phyloP scores from a whole-genome alignment of 371 early-diverging fungal genomes.

The Syncephalastrum monosporum region DNA sequence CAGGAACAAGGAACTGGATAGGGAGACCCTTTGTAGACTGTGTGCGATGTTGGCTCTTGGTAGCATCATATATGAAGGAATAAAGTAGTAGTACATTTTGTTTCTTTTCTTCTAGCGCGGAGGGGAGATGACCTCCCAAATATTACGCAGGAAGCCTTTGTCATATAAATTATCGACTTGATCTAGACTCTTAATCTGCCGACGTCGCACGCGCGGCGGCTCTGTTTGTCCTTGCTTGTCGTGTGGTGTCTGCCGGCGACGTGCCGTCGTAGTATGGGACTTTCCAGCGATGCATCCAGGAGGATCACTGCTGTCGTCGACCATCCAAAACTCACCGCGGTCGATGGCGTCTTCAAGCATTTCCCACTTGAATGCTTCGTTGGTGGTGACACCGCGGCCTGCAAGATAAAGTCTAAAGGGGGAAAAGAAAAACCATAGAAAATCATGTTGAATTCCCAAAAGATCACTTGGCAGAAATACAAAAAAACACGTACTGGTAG shows the following conservation, averaged over 20 bases:
- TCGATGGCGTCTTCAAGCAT: constrained; percentile 65
- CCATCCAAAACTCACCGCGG: constrained; percentile 53
- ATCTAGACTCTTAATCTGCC: constrained; percentile 42
- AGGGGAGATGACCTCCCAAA: constrained; percentile 39
- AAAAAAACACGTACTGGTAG: constrained; percentile 52
- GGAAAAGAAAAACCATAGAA: neutral
- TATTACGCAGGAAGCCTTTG: constrained; percentile 53
- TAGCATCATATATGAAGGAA: no score
- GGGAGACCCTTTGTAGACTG: no score
- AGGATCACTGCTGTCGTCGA: constrained; percentile 14
- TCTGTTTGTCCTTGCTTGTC: constrained; percentile 7
- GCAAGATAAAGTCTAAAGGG: constrained; percentile 53
- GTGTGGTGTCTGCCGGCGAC: no score
- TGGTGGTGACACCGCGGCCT: constrained; percentile 68
- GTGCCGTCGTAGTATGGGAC: no score
- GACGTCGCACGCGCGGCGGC: constrained; percentile 13
- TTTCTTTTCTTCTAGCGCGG: neutral
- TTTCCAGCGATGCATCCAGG: neutral
- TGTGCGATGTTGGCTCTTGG: no score
- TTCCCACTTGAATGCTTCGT: constrained; percentile 80
- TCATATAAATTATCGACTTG: constrained; percentile 71
- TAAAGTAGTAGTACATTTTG: no score
- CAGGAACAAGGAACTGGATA: no score
- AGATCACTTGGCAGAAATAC: neutral
- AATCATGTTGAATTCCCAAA: neutral